These are phyloP conservation scores for Cryomyces minteri DNA, from an alignment of 495 filamentous ascomycete genomes.

Conservation along the genomic window DNA sequence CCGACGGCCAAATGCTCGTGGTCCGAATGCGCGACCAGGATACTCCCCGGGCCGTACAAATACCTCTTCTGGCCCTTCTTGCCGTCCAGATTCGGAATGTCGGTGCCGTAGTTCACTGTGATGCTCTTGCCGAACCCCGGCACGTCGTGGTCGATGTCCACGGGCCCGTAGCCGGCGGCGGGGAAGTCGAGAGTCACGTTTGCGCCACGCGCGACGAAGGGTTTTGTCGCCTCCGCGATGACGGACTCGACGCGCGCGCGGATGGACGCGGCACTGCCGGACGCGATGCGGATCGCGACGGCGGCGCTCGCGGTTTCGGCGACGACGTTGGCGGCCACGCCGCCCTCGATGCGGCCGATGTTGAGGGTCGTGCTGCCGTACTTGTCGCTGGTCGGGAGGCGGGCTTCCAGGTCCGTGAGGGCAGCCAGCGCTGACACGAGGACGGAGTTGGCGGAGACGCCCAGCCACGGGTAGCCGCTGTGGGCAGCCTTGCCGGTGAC, in stretches of 20 bases:
- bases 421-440: conserved; percentile 46
- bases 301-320: conserved; percentile 48
- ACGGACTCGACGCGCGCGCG: conserved; percentile 35
- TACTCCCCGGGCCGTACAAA: conserved; percentile 75
- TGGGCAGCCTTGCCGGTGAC: conserved; percentile 67
- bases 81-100: conserved; percentile 58
- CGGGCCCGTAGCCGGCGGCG: conserved; percentile 45
- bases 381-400: conserved; percentile 52
- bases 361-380: conserved; percentile 82
- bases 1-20: conserved; percentile 58
- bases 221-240: conserved; percentile 21
- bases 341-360: conserved; percentile 39
- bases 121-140: conserved; percentile 55
- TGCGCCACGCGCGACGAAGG: conserved; percentile 35
- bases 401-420: conserved; percentile 36
- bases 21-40: conserved; percentile 75
- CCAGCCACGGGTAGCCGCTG: conserved; percentile 77
- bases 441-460: conserved; percentile 57
- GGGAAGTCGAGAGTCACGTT: conserved; percentile 36
- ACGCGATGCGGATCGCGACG: conserved; percentile 56
- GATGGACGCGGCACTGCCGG: conserved; percentile 41
- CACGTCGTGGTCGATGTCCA: conserved; percentile 64
- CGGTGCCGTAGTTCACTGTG: conserved; percentile 82
- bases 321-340: conserved; percentile 80
- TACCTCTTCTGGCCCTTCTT: conserved; percentile 53